Base-by-base conservation (phyloP, 2,329 filamentous ascomycete genomes). In the Aspergillus versicolor region DNA sequence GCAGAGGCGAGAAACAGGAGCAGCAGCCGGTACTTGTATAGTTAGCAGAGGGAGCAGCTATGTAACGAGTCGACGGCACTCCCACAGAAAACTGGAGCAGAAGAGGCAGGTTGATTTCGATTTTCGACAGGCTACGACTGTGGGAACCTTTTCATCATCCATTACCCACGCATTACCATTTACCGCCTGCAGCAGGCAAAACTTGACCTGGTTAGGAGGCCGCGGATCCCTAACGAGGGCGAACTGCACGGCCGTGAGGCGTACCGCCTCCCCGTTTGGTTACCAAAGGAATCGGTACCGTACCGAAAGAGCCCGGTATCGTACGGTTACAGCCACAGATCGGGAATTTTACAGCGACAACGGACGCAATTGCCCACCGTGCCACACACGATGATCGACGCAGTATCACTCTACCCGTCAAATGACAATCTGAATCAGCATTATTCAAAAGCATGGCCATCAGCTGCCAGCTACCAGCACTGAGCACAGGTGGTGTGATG, bases 271-370 rank as follows among this genome's bases (percentile, higher is more conserved):
- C 58, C 42, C 43, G 54, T 58, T 58, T 50, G 47, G 43, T 22
- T 44, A 17, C 42, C 42, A 12, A 21, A 47, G 21, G 21, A 22
- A 38, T 22, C 34, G 34, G 54, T 57, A 46, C 21, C 19, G 48
- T 56, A 48, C 19, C n/a, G 58, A 54, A 52, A 40, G 37, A 3
- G 43, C 52, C 57, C 48, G 19, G 60, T 61, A 58, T 55, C 43
- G 46, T 63, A 63, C 59, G 13, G 48, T 54, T 56, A 55, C 61
- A 63, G 54, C 59, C 57, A 60, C 59, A 59, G 34, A 37, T 32
- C 22, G 17, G 22, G 32, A 46, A 21, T 48, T 17, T 34, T 50
- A 41, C 46, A 37, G 53, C 46, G n/a, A 49, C 24, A 17, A 54
- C 37, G 37, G 41, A 43, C 21, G n/a, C 9, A 21, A 30, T 47